Evolutionary conservation across 2,329 filamentous ascomycete genomes (phyloP).

Genomic region (Coleophoma crateriformis): DNA sequence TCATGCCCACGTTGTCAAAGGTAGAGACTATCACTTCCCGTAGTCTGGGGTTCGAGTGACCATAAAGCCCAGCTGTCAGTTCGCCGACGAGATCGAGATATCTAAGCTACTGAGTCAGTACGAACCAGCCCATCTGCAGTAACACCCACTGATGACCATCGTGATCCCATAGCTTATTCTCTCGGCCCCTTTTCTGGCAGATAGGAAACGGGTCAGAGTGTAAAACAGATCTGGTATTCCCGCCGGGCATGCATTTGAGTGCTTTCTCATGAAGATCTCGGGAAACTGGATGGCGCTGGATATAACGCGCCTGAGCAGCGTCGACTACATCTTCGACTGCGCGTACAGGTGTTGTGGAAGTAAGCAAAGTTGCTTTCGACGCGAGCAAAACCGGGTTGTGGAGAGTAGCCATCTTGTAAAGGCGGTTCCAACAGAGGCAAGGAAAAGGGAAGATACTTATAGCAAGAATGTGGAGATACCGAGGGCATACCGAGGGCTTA

Average conservation of each 20-base stretch:
- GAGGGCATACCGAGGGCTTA: too few species aligned
- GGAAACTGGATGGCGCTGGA: background rate
- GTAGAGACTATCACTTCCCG: slow-evolving; percentile 26
- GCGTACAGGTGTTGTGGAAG: background rate
- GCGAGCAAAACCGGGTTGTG: too few species aligned
- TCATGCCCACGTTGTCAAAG: slow-evolving; percentile 46
- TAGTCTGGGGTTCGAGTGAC: slow-evolving; percentile 55
- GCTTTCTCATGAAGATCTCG: background rate
- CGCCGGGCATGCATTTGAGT: slow-evolving; percentile 5
- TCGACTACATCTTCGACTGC: background rate
- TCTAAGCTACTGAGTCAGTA: background rate
- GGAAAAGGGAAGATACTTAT: too few species aligned
- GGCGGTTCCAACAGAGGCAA: too few species aligned
- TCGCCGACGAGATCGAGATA: slow-evolving; percentile 58
- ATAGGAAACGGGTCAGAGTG: slow-evolving; percentile 8
- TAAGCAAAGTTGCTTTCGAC: too few species aligned
- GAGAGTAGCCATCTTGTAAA: too few species aligned
- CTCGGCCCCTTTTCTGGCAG: slow-evolving; percentile 1
- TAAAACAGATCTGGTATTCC: slow-evolving; percentile 10
- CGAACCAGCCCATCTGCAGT: too few species aligned
- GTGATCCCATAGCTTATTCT: slow-evolving; percentile 1
- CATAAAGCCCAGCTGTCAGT: slow-evolving; percentile 58
- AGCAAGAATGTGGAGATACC: too few species aligned
- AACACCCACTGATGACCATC: slow-evolving; percentile 2
- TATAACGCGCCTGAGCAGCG: background rate